Evolutionary conservation across 2,329 filamentous ascomycete genomes (phyloP), one percentile per base, ranked within the genome.

Genomic region (Verticillium longisporum): DNA sequence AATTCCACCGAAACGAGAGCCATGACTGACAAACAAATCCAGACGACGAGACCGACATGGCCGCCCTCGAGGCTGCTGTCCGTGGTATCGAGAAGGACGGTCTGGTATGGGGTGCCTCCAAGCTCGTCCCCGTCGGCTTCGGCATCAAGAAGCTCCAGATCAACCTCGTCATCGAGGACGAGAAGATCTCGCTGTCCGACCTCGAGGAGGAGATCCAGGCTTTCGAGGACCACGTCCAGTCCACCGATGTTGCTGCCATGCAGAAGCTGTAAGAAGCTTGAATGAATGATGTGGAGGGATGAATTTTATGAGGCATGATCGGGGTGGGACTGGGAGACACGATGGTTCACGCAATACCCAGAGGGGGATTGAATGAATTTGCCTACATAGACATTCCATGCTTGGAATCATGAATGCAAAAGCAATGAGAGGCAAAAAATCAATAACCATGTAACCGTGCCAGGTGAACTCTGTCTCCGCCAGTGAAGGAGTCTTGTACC

Each of bases 141-240:
- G 95, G 95, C 84, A 96, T 99, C 84, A 95, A 91, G 86, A 98
- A 98, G 87, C 88, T 99, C 66, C 94, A 98, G 86, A 96, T 99
- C 84, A 98, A 91, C 88, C 80, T 98, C 70, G 92, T 98, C 71
- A 83, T 98, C 67, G 95, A 98, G 84, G 95, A 99, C 76, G 94
- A 98, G 68, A 97, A 97, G 87, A 78, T 99, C 74, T 93, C 91
- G 68, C 77, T 91, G 67, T 86, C 89, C 70, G 94, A 97, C 66
- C 88, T 99, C 69, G 87, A 97, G 84, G 87, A 91, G 75, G 73
- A 90, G 82, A 96, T 98, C 72, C 66, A 75, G 73, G 91, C 85
- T 69, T 85, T 93, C 71, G 95, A 98, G 83, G 95, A 99, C 77
- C 89, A 91, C 77, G 92, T 99, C 74, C 95, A 99, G 87, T 97